Conservation (phyloP, 2,329 filamentous ascomycete species). For the Catunica adiposa region DNA sequence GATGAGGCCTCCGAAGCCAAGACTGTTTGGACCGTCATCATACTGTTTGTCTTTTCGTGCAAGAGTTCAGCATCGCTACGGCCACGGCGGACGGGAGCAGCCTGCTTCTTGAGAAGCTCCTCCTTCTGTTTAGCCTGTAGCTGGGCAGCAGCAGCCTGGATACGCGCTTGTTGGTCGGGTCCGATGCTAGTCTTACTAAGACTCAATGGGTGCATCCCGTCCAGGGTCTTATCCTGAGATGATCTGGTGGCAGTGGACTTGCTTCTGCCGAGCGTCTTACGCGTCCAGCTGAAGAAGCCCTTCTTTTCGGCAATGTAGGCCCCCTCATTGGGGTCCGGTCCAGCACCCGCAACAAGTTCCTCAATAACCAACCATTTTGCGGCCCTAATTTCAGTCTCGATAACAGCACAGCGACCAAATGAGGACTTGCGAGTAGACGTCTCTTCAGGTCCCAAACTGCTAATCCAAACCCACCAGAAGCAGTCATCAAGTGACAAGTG, state of each 20-base stretch:
- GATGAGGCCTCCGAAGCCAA: slow-evolving; percentile 77
- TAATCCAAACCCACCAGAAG: slow-evolving; percentile 99
- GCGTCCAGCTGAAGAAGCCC: slow-evolving; percentile 76
- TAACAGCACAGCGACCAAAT: slow-evolving; percentile 81
- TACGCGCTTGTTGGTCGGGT: slow-evolving; percentile 80
- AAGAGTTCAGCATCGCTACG: slow-evolving; percentile 39
- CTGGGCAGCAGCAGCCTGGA: slow-evolving; percentile 77
- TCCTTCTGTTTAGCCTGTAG: slow-evolving; percentile 57
- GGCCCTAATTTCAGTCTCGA: slow-evolving; percentile 69
- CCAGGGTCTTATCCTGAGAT: slow-evolving; percentile 26
- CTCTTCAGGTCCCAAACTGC: slow-evolving; percentile 82
- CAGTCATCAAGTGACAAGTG: slow-evolving; percentile 78
- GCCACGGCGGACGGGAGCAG: slow-evolving; percentile 30
- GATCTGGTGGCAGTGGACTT: slow-evolving; percentile 55
- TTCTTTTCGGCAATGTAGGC: slow-evolving; percentile 95
- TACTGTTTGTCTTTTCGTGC: slow-evolving; percentile 68
- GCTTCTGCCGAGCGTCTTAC: slow-evolving; percentile 45
- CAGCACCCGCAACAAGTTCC: slow-evolving; percentile 87
- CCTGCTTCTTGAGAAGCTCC: slow-evolving; percentile 29
- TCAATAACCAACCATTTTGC: slow-evolving; percentile 90
- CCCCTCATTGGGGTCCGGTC: slow-evolving; percentile 64
- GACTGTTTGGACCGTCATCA: slow-evolving; percentile 71
- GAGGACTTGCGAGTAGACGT: slow-evolving; percentile 71
- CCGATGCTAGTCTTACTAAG: slow-evolving; percentile 70
- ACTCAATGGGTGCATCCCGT: slow-evolving; percentile 26